These are phyloP conservation scores for Euphorbia schlechtendalii DNA, from an alignment of 441 rosid genomes.

Conservation along the genomic window DNA sequence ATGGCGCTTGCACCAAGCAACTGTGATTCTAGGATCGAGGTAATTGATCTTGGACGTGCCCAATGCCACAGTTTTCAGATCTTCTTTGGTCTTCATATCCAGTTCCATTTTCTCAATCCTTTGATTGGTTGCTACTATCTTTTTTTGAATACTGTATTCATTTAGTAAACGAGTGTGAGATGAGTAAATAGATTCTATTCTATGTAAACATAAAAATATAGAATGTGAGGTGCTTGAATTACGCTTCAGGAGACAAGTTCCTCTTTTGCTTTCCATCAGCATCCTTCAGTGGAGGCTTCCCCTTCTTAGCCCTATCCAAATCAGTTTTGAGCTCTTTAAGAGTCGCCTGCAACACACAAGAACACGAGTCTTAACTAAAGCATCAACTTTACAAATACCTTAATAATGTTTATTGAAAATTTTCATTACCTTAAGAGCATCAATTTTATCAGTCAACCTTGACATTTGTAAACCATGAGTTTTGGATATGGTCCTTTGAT, in stretches of 20 bases:
- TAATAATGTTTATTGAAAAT: background rate
- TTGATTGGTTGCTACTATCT: constrained; percentile 51
- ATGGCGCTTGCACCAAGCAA: constrained; percentile 99
- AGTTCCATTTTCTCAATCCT: constrained; percentile 90
- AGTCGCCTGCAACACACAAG: constrained; percentile 40
- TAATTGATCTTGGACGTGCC: constrained; percentile 98
- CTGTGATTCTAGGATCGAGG: constrained; percentile 95
- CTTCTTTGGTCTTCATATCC: constrained; percentile 81
- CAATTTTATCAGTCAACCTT: constrained; percentile 73
- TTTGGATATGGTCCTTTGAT: constrained; percentile 91
- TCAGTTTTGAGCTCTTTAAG: constrained; percentile 65
- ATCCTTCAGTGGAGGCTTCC: constrained; percentile 83
- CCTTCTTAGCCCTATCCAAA: constrained; percentile 85
- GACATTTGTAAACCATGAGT: constrained; percentile 80
- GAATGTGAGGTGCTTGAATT: constrained; percentile 21
- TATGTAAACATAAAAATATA: background rate
- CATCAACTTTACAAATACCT: constrained; percentile 1
- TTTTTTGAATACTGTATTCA: constrained; percentile 61
- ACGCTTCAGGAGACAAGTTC: constrained; percentile 85
- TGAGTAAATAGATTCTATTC: background rate
- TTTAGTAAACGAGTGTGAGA: constrained; percentile 12
- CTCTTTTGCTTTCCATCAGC: constrained; percentile 90
- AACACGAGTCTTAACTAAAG: constrained; percentile 18
- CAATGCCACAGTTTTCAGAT: constrained; percentile 88
- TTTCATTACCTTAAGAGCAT: constrained; percentile 65